Percentiles rank a stretch among this genome's conserved stretches.
Conservation (phyloP, 441 rosid species). For the Populus tomentosa region DNA sequence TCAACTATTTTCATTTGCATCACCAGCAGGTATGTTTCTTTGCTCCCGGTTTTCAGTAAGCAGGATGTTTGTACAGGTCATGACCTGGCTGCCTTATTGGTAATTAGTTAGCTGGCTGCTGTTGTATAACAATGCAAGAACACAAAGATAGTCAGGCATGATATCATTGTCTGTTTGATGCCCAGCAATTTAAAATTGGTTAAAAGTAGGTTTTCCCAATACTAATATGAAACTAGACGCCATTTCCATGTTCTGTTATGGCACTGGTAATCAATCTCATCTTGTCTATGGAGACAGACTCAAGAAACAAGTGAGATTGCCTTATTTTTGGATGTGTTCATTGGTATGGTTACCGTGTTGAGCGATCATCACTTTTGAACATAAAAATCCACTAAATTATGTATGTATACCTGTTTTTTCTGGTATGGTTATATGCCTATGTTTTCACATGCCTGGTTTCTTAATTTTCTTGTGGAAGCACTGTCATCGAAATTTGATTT, state of each 20-base stretch:
- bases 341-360: neutral
- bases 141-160: neutral
- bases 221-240: neutral
- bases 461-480: neutral
- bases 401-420: neutral
- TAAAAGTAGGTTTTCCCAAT: neutral
- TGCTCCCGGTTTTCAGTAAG: constrained; percentile 5
- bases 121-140: neutral
- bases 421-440: neutral
- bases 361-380: neutral
- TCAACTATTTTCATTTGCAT: constrained; percentile 14
- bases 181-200: neutral
- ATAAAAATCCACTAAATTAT: neutral
- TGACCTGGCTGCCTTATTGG: neutral
- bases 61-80: neutral
- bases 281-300: neutral
- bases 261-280: neutral
- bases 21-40: constrained; percentile 25
- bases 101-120: neutral
- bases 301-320: neutral
- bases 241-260: neutral
- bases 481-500: neutral
- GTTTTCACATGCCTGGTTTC: neutral
- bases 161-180: neutral
- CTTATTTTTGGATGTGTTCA: neutral